Evolutionary conservation across 2,329 filamentous ascomycete genomes (phyloP).

Genomic region (Monosporascus cannonballus): DNA sequence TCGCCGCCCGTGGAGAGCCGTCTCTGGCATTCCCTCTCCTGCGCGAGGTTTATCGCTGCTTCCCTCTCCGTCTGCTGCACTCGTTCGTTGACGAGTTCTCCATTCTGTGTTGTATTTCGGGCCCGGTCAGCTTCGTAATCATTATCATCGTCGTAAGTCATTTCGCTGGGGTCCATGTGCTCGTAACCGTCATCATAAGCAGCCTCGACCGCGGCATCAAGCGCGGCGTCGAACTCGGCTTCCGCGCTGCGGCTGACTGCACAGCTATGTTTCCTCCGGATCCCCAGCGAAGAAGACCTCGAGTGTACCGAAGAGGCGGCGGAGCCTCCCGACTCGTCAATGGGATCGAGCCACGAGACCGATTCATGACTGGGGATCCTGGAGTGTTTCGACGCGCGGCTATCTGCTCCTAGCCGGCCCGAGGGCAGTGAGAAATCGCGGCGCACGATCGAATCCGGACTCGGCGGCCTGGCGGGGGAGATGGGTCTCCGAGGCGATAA

Average conservation of each 20-base stretch:
- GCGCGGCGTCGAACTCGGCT: conserved; percentile 85
- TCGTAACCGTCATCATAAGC: conserved; percentile 92
- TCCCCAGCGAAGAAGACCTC: conserved; percentile 62
- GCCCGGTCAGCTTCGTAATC: conserved; percentile 38
- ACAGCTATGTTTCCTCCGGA: conserved; percentile 65
- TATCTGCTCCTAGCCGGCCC: conserved; percentile 18
- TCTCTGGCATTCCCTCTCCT: conserved; percentile 50
- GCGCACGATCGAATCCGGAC: conserved; percentile 28
- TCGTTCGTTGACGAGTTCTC: conserved; percentile 70
- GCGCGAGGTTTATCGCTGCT: conserved; percentile 53
- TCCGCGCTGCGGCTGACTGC: conserved; percentile 67
- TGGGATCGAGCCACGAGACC: conserved; percentile 90
- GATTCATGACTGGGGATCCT: conserved; percentile 69
- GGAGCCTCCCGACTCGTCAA: conserved; percentile 82
- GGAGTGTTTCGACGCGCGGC: conserved; percentile 31
- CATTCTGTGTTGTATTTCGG: conserved; percentile 54
- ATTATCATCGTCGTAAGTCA: conserved; percentile 26
- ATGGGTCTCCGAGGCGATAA: conserved; percentile 58
- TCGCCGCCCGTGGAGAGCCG: conserved; percentile 30
- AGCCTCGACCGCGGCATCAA: conserved; percentile 92
- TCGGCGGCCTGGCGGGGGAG: conserved; percentile 36
- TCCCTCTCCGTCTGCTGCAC: conserved; percentile 70
- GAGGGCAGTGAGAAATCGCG: conserved; percentile 28
- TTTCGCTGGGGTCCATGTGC: conserved; percentile 51
- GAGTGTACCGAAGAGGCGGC: conserved; percentile 76